Evolutionary conservation across 352 stramenopile genomes (phyloP), one percentile per base, ranked within the genome.

Genomic region (Achlya hypogyna): DNA sequence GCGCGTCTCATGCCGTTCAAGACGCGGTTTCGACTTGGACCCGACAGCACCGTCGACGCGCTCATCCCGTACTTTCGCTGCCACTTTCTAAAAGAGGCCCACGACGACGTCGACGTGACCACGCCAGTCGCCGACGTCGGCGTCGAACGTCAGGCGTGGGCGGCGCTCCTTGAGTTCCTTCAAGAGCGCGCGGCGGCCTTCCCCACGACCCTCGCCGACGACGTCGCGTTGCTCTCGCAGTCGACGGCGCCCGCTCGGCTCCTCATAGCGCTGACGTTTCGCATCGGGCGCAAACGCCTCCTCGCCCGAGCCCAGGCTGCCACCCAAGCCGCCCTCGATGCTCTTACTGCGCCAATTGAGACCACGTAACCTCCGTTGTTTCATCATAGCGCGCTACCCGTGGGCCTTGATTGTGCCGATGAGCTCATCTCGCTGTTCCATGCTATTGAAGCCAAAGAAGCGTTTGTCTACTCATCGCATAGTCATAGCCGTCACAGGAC

Each of bases 41-140:
- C 23, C 22, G 38, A 69, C 49, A 60, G 14, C 4, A 27, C 45
- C 23, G 8, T 63, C 22, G 27, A 53, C 28, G 49, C 62, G 52
- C 27, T 69, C 5, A n/a, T 69, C 9, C 62, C 62, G 25, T 63
- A 52, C 62, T 60, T 28, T 53, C 52, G 49, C 45, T 64, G 54
- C 29, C 32, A 35, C 18, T 64, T 22, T 12, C 35, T 64, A n/a
- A 31, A 5, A 8, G 32, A 18, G n/a, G 32, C 22, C 35, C 27
- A 8, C 35, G 18, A 31, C 9, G 18, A 64, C 54, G 40, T 64
- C 35, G 22, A 51, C 52, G 31, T 64, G 32, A 18, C 12, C 14
- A 27, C 20, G 25, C n/a, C 34, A 51, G 20, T 20, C 9, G 4
- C 35, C 32, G 6, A 22, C 20, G 38, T 45, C 38, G 12, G 38